These are phyloP conservation scores for Dactylellina sp. DNA, from an alignment of 2,329 filamentous ascomycete species.

Conservation along the genomic window DNA sequence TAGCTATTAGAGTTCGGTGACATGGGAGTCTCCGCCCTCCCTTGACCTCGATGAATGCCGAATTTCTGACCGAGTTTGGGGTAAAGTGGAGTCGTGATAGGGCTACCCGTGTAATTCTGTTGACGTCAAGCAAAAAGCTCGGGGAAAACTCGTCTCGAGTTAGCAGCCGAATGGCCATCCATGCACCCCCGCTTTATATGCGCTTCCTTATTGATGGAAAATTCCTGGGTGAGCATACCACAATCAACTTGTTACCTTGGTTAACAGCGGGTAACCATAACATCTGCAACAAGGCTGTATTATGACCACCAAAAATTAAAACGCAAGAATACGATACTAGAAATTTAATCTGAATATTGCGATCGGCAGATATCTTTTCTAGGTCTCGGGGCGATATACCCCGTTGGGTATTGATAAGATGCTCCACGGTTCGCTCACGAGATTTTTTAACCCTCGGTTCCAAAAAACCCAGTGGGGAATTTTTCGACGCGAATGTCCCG, in stretches of 20 bases:
- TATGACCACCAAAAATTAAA: constrained; percentile 1
- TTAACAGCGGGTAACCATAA: constrained; percentile 20
- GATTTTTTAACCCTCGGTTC: background rate
- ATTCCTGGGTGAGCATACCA: constrained; percentile 13
- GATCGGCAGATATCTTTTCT: constrained; percentile 35
- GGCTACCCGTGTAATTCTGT: constrained; percentile 13
- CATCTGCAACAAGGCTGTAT: constrained; percentile 34
- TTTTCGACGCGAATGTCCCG: background rate
- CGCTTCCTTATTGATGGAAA: constrained; percentile 52
- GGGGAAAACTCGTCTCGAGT: constrained; percentile 30
- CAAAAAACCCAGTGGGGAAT: background rate
- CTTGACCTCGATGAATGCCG: constrained; percentile 26
- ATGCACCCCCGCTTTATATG: constrained; percentile 16
- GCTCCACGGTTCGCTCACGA: background rate
- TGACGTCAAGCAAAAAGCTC: constrained; percentile 50
- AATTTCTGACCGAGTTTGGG: constrained; percentile 34
- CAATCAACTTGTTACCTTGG: constrained; percentile 28
- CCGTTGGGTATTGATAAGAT: constrained; percentile 7
- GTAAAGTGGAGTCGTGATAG: constrained; percentile 34
- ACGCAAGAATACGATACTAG: no score
- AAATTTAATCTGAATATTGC: constrained; percentile 6
- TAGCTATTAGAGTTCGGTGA: background rate
- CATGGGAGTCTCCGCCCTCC: background rate
- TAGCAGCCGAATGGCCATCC: constrained; percentile 30
- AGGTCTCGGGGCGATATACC: constrained; percentile 26